These are phyloP conservation scores for Sporisorium reilianum DNA, from an alignment of 1,284 basidiomycete species.

Conservation along the genomic window DNA sequence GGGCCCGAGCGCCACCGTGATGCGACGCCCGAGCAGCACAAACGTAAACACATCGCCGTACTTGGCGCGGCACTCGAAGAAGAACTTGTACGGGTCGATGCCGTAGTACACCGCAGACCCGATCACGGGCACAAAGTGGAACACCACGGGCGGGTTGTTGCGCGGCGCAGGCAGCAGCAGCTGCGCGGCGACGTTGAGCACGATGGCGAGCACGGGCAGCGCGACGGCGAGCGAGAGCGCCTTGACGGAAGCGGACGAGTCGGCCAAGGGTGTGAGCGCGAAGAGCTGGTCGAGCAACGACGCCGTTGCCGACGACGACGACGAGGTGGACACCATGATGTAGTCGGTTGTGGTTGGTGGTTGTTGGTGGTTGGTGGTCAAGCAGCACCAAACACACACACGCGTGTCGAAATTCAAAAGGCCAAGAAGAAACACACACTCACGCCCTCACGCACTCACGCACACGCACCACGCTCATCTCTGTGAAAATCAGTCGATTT, in stretches of 20 bases:
- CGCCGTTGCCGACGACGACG: conserved; percentile 6
- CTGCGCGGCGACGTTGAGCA: conserved; percentile 74
- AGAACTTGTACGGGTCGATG: conserved; percentile 82
- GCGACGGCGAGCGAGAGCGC: conserved; percentile 23
- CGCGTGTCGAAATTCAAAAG: too few species aligned
- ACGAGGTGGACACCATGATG: conserved; percentile 12
- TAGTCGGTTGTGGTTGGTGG: not conserved
- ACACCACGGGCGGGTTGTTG: conserved; percentile 78
- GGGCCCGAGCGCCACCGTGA: conserved; percentile 91
- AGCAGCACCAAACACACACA: not conserved
- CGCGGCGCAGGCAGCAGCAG: conserved; percentile 55
- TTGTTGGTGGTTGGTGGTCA: conserved; percentile 9
- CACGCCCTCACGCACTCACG: conserved; percentile 1
- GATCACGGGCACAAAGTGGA: conserved; percentile 81
- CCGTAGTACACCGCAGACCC: conserved; percentile 81
- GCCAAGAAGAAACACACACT: not conserved
- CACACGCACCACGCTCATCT: conserved; percentile 1
- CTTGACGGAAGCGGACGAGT: conserved; percentile 20
- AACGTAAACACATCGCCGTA: conserved; percentile 83
- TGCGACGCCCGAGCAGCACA: conserved; percentile 81
- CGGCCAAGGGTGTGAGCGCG: conserved; percentile 33
- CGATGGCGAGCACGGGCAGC: conserved; percentile 67
- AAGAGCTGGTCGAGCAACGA: conserved; percentile 42
- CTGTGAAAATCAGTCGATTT: not conserved
- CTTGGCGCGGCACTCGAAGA: conserved; percentile 83